These are phyloP conservation scores for Aspergillus diversus DNA, from an alignment of 495 filamentous ascomycete species.

Conservation along the genomic window DNA sequence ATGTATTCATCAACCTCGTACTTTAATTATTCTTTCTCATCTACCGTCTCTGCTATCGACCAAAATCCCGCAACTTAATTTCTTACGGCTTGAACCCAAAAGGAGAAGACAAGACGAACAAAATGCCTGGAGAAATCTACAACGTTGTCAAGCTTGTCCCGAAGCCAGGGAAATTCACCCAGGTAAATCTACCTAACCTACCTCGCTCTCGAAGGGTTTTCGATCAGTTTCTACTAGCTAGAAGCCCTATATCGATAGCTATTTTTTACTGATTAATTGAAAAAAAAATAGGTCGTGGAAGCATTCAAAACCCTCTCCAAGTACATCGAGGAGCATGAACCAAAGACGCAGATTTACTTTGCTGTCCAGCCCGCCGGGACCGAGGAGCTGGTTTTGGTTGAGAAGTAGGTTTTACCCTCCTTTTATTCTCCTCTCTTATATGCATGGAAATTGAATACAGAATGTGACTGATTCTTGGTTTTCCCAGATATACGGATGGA, in stretches of 20 bases:
- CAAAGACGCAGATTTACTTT: conserved; percentile 23
- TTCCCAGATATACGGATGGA: conserved; percentile 22
- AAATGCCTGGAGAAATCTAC: conserved; percentile 18
- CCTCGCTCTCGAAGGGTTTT: neutral
- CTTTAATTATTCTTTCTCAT: neutral
- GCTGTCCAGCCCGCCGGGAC: conserved; percentile 17
- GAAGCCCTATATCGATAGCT: neutral
- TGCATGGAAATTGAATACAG: neutral
- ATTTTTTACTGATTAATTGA: conserved; percentile 2
- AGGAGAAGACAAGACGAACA: neutral
- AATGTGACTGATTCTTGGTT: neutral
- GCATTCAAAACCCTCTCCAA: conserved; percentile 22
- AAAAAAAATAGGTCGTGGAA: conserved; percentile 9
- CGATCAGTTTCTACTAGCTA: neutral
- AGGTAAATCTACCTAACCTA: conserved; percentile 10
- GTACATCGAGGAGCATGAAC: conserved; percentile 20
- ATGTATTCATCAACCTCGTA: neutral
- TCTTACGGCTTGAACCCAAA: neutral
- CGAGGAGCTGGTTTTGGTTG: conserved; percentile 23
- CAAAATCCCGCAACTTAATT: neutral
- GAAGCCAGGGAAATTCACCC: conserved; percentile 20
- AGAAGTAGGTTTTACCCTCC: conserved; percentile 19
- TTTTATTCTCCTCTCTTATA: neutral
- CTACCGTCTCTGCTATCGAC: neutral
- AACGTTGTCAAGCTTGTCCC: conserved; percentile 26